Percentiles rank a stretch among this genome's conserved stretches.
These are phyloP conservation scores for Fusarium xyrophilum DNA, from an alignment of 2,329 filamentous ascomycete genomes.

Conservation along the genomic window DNA sequence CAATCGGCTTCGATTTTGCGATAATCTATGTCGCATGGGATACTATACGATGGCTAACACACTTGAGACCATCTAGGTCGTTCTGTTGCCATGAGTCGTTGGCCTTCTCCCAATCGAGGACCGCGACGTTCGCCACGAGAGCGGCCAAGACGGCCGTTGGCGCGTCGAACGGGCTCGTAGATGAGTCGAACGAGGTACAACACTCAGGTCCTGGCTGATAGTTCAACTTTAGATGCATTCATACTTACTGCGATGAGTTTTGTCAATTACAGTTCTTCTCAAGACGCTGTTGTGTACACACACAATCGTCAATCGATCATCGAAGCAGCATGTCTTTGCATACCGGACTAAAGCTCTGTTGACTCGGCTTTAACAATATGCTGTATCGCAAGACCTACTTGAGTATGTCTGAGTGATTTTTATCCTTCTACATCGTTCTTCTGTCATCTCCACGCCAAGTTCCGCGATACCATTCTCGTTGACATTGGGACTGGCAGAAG, in stretches of 20 bases:
- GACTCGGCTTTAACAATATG: rapidly evolving
- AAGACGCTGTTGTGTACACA: neutral
- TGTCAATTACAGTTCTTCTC: neutral
- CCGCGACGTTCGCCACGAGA: neutral
- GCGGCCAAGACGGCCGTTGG: neutral
- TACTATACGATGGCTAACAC: rapidly evolving
- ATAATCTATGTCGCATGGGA: rapidly evolving
- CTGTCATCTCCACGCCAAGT: rapidly evolving
- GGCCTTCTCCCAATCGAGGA: neutral
- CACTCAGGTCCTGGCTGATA: rapidly evolving
- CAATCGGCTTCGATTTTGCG: rapidly evolving
- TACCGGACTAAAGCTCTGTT: rapidly evolving
- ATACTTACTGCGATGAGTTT: rapidly evolving
- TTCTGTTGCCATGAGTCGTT: no score
- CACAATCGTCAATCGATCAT: neutral
- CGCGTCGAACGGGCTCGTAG: rapidly evolving
- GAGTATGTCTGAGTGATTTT: rapidly evolving
- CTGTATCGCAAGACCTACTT: rapidly evolving
- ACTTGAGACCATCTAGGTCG: no score
- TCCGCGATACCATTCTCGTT: rapidly evolving
- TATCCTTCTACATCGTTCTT: no score
- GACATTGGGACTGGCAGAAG: neutral
- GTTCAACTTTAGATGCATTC: rapidly evolving
- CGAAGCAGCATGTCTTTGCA: neutral
- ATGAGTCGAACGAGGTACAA: rapidly evolving